Percentiles rank a stretch among this genome's conserved stretches.
These are phyloP conservation scores for Penicillium robsamsonii DNA, from an alignment of 495 filamentous ascomycete genomes.

Conservation along the genomic window DNA sequence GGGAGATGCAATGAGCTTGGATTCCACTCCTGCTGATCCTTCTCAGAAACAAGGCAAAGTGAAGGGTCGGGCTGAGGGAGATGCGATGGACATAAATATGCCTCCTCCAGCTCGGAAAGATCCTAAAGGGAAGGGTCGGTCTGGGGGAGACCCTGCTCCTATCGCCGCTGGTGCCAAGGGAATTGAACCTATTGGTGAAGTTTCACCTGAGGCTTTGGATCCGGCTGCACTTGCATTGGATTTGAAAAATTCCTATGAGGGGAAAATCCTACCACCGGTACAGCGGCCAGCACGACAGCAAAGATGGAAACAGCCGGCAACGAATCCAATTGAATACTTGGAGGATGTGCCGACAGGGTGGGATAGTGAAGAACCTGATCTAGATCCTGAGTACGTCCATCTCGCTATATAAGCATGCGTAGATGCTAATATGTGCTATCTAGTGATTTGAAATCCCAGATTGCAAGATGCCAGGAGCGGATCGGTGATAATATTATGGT, in stretches of 20 bases:
- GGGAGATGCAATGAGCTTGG: neutral
- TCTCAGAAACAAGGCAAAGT: neutral
- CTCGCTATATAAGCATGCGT: neutral
- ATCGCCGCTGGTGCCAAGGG: too few relatives aligned
- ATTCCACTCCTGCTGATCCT: neutral
- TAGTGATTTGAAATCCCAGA: slow-evolving; percentile 6
- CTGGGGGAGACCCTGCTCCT: neutral
- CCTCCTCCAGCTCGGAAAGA: neutral
- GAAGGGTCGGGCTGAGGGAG: neutral
- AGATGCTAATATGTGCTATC: neutral
- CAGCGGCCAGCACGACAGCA: neutral
- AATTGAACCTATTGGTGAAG: too few relatives aligned
- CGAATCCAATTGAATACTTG: neutral
- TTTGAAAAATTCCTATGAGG: neutral
- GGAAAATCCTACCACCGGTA: neutral
- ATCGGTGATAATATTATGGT: slow-evolving; percentile 5
- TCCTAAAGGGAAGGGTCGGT: neutral
- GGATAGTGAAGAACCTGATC: neutral
- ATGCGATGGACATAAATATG: neutral
- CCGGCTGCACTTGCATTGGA: neutral
- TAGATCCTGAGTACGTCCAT: neutral
- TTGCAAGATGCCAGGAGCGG: slow-evolving; percentile 3
- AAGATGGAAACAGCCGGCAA: neutral
- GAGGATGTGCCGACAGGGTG: neutral
- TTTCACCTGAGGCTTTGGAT: neutral